phyloP scores from a whole-genome alignment of 2,329 filamentous ascomycete genomes.

The Hymenoscyphus scutula region DNA sequence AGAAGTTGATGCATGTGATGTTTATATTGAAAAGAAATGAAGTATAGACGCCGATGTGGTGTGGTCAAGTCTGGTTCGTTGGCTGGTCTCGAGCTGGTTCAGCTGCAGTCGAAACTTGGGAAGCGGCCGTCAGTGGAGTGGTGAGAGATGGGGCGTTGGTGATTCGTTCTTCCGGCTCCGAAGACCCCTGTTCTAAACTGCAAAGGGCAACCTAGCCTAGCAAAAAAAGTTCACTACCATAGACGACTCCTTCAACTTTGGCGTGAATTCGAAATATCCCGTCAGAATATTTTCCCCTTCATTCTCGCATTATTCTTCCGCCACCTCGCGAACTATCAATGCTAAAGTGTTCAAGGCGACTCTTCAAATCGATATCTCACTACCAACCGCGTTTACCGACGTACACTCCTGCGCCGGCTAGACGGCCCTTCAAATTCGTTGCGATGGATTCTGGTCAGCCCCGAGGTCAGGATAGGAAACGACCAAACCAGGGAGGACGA shows the following conservation, averaged over 20 bases:
- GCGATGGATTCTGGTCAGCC: slow-evolving; percentile 16
- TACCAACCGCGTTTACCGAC: background rate
- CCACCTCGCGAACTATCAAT: background rate
- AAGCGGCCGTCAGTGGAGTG: background rate
- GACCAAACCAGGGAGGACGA: slow-evolving; percentile 33
- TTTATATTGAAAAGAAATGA: background rate
- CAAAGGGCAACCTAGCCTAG: background rate
- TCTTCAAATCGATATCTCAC: background rate
- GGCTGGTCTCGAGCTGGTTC: background rate
- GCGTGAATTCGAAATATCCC: background rate
- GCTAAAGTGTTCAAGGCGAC: slow-evolving; percentile 3
- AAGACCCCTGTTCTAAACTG: background rate
- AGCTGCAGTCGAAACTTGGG: background rate
- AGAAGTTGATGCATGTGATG: background rate
- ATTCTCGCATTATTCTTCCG: background rate
- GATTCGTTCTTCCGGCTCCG: slow-evolving; percentile 3
- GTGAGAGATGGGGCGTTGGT: slow-evolving; percentile 7
- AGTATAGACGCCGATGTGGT: background rate
- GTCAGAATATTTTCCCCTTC: background rate
- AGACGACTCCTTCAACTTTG: background rate
- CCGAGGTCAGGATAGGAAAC: slow-evolving; percentile 26
- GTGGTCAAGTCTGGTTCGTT: background rate
- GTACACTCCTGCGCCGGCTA: background rate
- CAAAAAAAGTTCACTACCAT: slow-evolving; percentile 3
- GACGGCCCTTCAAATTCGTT: slow-evolving; percentile 13